Evolutionary conservation across 305 asterid genomes (phyloP).

Genomic region (Solanum hybrid): DNA sequence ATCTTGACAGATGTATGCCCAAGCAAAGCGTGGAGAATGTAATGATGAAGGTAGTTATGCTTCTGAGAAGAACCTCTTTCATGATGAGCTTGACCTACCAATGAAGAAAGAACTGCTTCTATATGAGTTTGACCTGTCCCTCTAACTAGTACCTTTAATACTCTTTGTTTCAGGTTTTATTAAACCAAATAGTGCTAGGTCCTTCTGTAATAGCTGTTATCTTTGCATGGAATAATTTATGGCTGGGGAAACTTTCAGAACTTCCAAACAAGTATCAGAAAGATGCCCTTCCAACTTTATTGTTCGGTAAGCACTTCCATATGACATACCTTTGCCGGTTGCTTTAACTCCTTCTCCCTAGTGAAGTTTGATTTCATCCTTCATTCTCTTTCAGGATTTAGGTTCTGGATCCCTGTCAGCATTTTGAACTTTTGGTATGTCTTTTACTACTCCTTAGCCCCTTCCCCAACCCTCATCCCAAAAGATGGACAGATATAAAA

Average conservation of each 20-base stretch:
- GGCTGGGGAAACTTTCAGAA: slow-evolving; percentile 81
- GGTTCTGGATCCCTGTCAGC: slow-evolving; percentile 63
- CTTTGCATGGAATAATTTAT: slow-evolving; percentile 89
- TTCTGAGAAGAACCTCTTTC: neutral
- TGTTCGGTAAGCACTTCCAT: slow-evolving; percentile 41
- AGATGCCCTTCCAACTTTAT: slow-evolving; percentile 77
- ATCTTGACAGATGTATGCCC: slow-evolving; percentile 72
- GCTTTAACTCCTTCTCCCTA: neutral
- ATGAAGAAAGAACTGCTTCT: neutral
- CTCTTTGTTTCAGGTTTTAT: slow-evolving; percentile 46
- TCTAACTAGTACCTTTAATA: slow-evolving; percentile 1
- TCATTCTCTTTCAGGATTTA: slow-evolving; percentile 35
- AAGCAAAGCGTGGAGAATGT: slow-evolving; percentile 52
- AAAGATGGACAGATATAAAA: neutral
- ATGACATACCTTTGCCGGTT: neutral
- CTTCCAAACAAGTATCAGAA: slow-evolving; percentile 86
- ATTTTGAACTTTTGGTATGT: slow-evolving; percentile 49
- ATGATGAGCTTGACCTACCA: neutral
- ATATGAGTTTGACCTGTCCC: neutral
- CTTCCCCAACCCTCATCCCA: neutral
- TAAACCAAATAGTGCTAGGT: slow-evolving; percentile 80
- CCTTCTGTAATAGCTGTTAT: slow-evolving; percentile 79
- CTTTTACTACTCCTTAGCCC: neutral
- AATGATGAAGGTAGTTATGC: slow-evolving; percentile 40
- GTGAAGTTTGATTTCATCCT: neutral